A percentile compares a stretch with the other conserved stretches of the same genome.
phyloP scores from a whole-genome alignment of 192 early-diverging fungal genomes.

The Dispira simplex region DNA sequence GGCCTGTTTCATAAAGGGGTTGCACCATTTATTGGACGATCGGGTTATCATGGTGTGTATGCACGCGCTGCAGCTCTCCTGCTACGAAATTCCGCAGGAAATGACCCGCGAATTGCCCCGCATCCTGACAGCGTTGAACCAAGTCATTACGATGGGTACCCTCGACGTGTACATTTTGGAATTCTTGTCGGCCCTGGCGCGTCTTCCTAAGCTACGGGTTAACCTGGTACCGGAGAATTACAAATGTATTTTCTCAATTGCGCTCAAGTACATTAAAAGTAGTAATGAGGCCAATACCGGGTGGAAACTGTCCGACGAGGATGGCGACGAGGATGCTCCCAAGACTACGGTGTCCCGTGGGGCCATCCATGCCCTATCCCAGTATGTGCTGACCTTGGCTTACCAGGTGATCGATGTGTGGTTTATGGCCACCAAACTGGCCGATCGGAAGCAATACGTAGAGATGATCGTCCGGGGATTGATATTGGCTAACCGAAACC shows the following conservation, averaged over 20 bases:
- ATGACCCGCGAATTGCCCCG: conserved; percentile 56
- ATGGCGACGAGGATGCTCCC: conserved; percentile 9
- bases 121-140: conserved; percentile 59
- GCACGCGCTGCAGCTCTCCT: conserved; percentile 7
- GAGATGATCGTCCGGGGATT: conserved; percentile 65
- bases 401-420: conserved; percentile 85
- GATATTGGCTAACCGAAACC: conserved; percentile 38
- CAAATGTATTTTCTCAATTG: conserved; percentile 80
- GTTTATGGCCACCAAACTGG: conserved; percentile 66
- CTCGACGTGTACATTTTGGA: conserved; percentile 79
- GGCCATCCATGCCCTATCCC: conserved; percentile 35
- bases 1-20: background rate
- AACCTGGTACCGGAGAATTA: conserved; percentile 71
- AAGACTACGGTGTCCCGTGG: conserved; percentile 10
- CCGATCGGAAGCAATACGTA: conserved; percentile 62
- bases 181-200: conserved; percentile 78
- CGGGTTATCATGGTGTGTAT: conserved; percentile 11
- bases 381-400: conserved; percentile 81
- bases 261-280: conserved; percentile 62
- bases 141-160: conserved; percentile 60
- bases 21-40: conserved; percentile 11
- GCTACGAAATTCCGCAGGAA: conserved; percentile 32
- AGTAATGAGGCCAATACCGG: conserved; percentile 26
- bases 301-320: conserved; percentile 14
- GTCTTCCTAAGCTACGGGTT: conserved; percentile 54